Evolutionary conservation across 148 eudicot genomes (phyloP), one percentile per base, ranked within the genome.

Genomic region (Chenopodium berlandieri): DNA sequence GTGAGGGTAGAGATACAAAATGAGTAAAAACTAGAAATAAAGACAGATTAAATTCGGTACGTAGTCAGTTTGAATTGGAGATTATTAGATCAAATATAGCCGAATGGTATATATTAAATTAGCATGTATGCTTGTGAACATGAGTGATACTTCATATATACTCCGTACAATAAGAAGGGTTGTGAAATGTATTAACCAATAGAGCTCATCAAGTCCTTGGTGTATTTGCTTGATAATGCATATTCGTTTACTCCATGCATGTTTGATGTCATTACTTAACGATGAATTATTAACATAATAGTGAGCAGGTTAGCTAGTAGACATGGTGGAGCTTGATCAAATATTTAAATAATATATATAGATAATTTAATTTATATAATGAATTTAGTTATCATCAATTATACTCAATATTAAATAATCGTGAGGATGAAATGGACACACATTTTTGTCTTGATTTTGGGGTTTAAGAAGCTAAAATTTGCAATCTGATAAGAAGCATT

Each of bases 401-500:
- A 62, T 22, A 62, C 19, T 56, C 22, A 14, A 14, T 17, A 22
- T 20, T 20, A 7, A 22, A 5, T 4, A 62, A 62, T 20, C 25
- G 66, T 62, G 66, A 22, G 11, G 66, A 7, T 62, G 66, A n/a
- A 62, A 1, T 22, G 1, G 66, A 20, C 66, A 62, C 25, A 4
- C 22, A 5, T 20, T 5, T 47, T 44, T 31, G 67, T 56, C 78
- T 75, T 75, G 46, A 58, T 56, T 75, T 75, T 20, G 67, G 48
- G 66, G 12, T 56, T 56, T 75, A 54, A 54, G 46, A 75, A 17
- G 17, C 62, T 56, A 40, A 31, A 32, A 30, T 58, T 75, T 58
- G 78, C 25, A 63, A 56, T 75, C 1, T 52, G 67, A 58, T 75
- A 58, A 58, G 78, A 56, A 75, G 78, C 78, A 75, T 75, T 75